These are phyloP conservation scores for Emmonsiellopsis sp. DNA, from an alignment of 2,329 filamentous ascomycete genomes.

Conservation along the genomic window DNA sequence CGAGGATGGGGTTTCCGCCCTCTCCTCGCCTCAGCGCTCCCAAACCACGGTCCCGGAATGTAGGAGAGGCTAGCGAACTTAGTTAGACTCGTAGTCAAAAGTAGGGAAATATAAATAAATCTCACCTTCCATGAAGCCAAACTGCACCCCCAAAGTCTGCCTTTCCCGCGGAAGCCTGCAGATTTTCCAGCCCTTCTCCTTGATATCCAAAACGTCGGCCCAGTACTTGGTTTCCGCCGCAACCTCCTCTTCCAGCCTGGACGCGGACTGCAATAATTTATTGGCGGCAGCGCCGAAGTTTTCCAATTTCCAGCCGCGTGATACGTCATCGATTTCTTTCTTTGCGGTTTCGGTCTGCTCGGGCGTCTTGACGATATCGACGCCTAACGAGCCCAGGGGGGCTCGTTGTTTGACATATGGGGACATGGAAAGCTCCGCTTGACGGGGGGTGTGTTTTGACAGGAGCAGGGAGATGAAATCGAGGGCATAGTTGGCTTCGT, in stretches of 20 bases:
- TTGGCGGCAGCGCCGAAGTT: conserved; percentile 66
- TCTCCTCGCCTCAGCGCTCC: conserved; percentile 66
- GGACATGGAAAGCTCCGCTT: conserved; percentile 62
- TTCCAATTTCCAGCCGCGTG: conserved; percentile 66
- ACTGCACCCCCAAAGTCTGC: conserved; percentile 72
- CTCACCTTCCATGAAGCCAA: conserved; percentile 71
- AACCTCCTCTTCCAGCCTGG: conserved; percentile 66
- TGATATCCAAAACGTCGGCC: conserved; percentile 73
- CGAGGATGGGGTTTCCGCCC: conserved; percentile 66
- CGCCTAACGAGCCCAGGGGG: conserved; percentile 64
- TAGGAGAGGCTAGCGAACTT: conserved; percentile 35
- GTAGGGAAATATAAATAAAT: conserved; percentile 4
- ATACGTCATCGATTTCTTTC: conserved; percentile 44
- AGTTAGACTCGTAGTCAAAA: not conserved
- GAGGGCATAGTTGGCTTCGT: conserved; percentile 53
- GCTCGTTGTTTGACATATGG: conserved; percentile 59
- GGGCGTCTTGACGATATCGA: conserved; percentile 54
- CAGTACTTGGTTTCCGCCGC: conserved; percentile 77
- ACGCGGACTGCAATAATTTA: conserved; percentile 61
- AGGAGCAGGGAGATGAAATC: conserved; percentile 77
- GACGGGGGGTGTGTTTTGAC: conserved; percentile 67
- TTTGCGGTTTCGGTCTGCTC: conserved; percentile 47
- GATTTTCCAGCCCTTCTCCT: conserved; percentile 76
- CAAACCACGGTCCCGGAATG: conserved; percentile 62
- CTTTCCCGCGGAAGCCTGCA: conserved; percentile 65